Evolutionary conservation across 2,329 filamentous ascomycete species (phyloP).

Genomic region (Colletotrichum navitas): DNA sequence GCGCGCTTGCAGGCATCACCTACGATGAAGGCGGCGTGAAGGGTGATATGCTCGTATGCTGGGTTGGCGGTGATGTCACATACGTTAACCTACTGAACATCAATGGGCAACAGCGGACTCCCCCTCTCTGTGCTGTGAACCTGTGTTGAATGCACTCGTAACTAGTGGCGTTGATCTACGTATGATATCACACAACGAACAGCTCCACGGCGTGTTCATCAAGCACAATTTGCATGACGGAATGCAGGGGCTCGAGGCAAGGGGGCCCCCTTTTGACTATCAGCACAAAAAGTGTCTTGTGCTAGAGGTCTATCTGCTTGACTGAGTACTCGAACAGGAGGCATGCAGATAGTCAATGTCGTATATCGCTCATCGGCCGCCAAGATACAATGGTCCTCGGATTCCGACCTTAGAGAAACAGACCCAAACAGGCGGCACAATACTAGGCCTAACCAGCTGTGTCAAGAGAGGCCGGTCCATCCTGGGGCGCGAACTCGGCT

Average conservation of each 20-base stretch:
- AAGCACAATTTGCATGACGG: not conserved
- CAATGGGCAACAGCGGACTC: conserved; percentile 1
- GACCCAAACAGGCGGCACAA: conserved; percentile 3
- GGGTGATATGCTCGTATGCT: conserved; percentile 10
- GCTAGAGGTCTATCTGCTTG: not conserved
- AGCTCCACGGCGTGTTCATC: not conserved
- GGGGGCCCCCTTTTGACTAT: not conserved
- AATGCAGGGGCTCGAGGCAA: not conserved
- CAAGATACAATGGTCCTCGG: not conserved
- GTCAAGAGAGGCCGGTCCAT: conserved; percentile 1
- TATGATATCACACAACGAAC: conserved; percentile 21
- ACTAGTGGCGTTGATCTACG: conserved; percentile 21
- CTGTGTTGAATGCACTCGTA: not conserved
- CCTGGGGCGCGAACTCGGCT: not conserved
- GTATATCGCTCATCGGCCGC: not conserved
- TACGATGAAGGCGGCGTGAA: not conserved
- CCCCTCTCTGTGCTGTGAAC: not conserved
- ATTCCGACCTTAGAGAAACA: not conserved
- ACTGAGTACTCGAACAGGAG: no score
- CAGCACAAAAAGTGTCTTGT: not conserved
- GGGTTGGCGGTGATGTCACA: conserved; percentile 28
- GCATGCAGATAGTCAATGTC: not conserved
- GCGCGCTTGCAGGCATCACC: conserved; percentile 4
- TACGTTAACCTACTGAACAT: not conserved
- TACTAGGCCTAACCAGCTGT: conserved; percentile 9